These are phyloP conservation scores for Neospermospora avenae DNA, from an alignment of 2,329 filamentous ascomycete genomes.

Conservation along the genomic window DNA sequence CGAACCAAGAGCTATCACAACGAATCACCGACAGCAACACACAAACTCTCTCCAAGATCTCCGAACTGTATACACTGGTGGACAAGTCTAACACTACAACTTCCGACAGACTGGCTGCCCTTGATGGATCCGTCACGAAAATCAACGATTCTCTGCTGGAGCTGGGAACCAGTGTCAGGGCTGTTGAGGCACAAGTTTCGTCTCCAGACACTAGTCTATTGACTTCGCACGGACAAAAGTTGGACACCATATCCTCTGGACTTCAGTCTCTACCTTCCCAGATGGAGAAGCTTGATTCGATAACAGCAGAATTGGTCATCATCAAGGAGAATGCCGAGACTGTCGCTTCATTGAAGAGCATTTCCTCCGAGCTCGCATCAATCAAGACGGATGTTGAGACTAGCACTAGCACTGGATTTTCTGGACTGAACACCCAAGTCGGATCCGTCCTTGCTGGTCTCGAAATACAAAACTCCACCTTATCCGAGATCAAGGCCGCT, in stretches of 20 bases:
- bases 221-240: slow-evolving; percentile 25
- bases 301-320: slow-evolving; percentile 24
- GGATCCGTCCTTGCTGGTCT: slow-evolving; percentile 23
- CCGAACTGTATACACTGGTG: slow-evolving; percentile 24
- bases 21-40: slow-evolving; percentile 25
- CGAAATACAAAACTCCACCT: slow-evolving; percentile 23
- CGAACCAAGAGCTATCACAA: slow-evolving; percentile 26
- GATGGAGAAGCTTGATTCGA: slow-evolving; percentile 22
- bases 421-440: slow-evolving; percentile 20
- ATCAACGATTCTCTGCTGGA: slow-evolving; percentile 29
- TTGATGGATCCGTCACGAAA: slow-evolving; percentile 29
- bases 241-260: slow-evolving; percentile 27
- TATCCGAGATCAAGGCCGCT: slow-evolving; percentile 30
- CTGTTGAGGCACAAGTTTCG: slow-evolving; percentile 26
- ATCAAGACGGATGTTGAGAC: slow-evolving; percentile 25
- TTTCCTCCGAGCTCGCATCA: slow-evolving; percentile 21
- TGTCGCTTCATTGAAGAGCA: slow-evolving; percentile 14
- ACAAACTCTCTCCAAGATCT: slow-evolving; percentile 25
- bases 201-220: slow-evolving; percentile 28
- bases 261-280: slow-evolving; percentile 21
- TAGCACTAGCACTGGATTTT: slow-evolving; percentile 16
- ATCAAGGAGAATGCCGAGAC: slow-evolving; percentile 24
- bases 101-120: slow-evolving; percentile 25
- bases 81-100: slow-evolving; percentile 21
- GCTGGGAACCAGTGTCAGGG: slow-evolving; percentile 27